These are phyloP conservation scores for Prosopis cineraria DNA, from an alignment of 306 rosid species.

Conservation along the genomic window DNA sequence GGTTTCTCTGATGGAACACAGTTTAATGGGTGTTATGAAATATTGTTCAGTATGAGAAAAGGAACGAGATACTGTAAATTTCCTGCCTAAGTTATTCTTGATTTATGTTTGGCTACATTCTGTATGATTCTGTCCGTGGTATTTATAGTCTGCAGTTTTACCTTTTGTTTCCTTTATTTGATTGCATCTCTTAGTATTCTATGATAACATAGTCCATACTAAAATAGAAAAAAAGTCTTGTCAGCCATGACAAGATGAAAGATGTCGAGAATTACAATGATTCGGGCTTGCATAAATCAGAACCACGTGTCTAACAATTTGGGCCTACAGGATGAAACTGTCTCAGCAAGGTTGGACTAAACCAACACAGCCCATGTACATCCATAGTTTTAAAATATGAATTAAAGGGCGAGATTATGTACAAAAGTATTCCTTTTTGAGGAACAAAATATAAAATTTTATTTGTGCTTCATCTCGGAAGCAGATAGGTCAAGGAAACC, in stretches of 20 bases:
- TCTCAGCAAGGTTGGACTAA: background rate
- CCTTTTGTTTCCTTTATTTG: background rate
- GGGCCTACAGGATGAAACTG: background rate
- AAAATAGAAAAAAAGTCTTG: background rate
- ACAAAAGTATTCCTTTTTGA: background rate
- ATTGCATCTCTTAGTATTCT: background rate
- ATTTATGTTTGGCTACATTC: background rate
- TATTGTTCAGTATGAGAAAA: background rate
- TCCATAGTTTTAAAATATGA: background rate
- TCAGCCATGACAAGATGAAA: background rate
- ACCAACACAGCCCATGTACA: background rate
- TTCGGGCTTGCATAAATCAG: background rate
- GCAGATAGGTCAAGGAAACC: constrained; percentile 12
- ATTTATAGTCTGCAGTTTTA: background rate
- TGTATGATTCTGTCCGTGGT: background rate
- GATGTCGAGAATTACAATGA: background rate
- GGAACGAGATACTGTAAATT: background rate
- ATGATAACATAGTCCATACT: background rate
- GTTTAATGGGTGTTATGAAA: background rate
- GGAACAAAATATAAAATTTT: background rate
- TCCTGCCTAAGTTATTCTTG: background rate
- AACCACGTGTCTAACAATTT: background rate
- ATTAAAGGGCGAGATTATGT: background rate
- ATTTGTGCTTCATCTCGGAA: constrained; percentile 24
- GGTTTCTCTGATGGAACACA: background rate